phyloP scores from a whole-genome alignment of 116 monocot species.

The Dioscorea cayenensis region DNA sequence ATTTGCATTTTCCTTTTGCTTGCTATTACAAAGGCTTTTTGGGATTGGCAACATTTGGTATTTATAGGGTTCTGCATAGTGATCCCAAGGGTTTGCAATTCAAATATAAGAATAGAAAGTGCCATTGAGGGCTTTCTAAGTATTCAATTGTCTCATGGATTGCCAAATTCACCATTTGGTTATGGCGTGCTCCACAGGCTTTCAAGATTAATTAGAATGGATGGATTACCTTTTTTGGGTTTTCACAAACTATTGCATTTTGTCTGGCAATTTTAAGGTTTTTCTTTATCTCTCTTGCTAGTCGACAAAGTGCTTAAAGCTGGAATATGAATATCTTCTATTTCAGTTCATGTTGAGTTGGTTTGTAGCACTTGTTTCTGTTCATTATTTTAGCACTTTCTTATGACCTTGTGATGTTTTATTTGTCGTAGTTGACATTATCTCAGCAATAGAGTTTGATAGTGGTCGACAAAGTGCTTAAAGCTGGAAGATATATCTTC shows the following conservation, averaged over 20 bases:
- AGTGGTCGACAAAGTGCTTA: background rate
- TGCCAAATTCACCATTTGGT: no score
- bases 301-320: background rate
- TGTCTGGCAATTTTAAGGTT: background rate
- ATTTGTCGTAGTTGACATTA: constrained; percentile 59
- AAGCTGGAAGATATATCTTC: background rate
- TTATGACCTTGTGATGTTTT: background rate
- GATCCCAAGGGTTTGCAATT: no score
- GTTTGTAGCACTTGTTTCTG: background rate
- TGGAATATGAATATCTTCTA: background rate
- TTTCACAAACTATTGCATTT: no score
- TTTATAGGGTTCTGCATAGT: no score
- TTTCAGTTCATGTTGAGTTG: background rate
- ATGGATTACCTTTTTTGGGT: no score
- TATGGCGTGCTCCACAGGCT: no score
- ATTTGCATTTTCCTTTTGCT: background rate
- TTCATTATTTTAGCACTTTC: background rate
- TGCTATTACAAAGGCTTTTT: no score
- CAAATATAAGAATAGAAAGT: no score
- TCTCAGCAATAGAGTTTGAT: constrained; percentile 35
- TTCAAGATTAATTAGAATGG: no score
- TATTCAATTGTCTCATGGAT: no score
- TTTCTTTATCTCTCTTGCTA: background rate
- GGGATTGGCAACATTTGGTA: no score
- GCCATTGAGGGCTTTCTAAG: no score